Evolutionary conservation across 192 early-diverging fungal species (phyloP), one percentile per base, ranked within the genome.

Genomic region (Gonapodya prolifera): DNA sequence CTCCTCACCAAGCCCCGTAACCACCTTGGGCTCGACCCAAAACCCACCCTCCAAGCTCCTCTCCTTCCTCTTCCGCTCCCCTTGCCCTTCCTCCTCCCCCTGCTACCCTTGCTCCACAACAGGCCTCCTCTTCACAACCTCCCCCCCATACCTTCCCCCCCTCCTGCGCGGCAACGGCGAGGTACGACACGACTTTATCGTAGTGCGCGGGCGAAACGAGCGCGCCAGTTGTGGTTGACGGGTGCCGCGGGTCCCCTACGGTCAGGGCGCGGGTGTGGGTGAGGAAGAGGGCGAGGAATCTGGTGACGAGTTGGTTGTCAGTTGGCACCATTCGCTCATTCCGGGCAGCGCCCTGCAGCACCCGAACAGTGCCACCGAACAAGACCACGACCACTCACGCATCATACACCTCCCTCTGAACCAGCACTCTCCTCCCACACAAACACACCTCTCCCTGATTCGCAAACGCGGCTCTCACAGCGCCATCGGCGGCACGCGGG

Each of bases 401-500:
- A n/a, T n/a, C n/a, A n/a, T n/a, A n/a, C n/a, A n/a, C n/a, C n/a
- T n/a, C n/a, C n/a, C n/a, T n/a, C n/a, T n/a, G n/a, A n/a, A n/a
- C n/a, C n/a, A n/a, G n/a, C n/a, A n/a, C n/a, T n/a, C n/a, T n/a
- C n/a, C n/a, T n/a, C n/a, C 88, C 85, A 77, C 89, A 91, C 28
- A 94, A 80, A 76, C 94, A 95, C 28, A 92, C 90, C 80, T 96
- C 93, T 30, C 94, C 94, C 70, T 92, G 90, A 70, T 89, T 89
- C 29, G 86, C 80, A 83, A 91, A 96, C 30, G 89, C 88, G 29
- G 87, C 85, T 1, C 83, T 77, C 32, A 95, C 76, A n/a, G 89
- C 84, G 75, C 88, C 89, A 35, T 85, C 83, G 2, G 94, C 85
- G 0, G 92, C 91, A 77, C 88, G 81, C 71, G 93, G 91, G 16